phyloP scores from a whole-genome alignment of 441 rosid genomes.

The Erysimum cheiri region DNA sequence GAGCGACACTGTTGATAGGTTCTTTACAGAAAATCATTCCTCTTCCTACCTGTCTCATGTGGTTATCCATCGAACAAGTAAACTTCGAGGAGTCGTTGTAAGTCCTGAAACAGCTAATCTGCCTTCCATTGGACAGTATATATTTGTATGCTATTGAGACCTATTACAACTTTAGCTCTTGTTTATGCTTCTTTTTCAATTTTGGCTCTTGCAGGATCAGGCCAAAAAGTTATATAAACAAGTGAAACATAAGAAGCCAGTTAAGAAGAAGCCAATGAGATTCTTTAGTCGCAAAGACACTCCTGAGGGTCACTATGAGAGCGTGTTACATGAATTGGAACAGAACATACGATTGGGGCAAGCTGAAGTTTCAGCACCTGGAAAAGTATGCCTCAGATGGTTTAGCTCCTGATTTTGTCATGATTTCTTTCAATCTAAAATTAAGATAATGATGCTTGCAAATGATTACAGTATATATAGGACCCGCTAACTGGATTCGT shows the following conservation, averaged over 20 bases:
- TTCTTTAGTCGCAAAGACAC: slow-evolving; percentile 60
- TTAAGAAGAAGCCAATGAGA: slow-evolving; percentile 51
- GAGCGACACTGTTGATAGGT: slow-evolving; percentile 77
- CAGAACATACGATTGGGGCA: slow-evolving; percentile 70
- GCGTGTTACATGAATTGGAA: slow-evolving; percentile 67
- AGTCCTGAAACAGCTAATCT: slow-evolving; percentile 37
- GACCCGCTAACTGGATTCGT: neutral
- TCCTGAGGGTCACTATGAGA: slow-evolving; percentile 73
- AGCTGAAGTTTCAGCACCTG: slow-evolving; percentile 65
- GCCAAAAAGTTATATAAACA: slow-evolving; percentile 61
- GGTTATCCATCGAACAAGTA: slow-evolving; percentile 80
- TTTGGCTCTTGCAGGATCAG: slow-evolving; percentile 54
- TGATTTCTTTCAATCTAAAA: neutral
- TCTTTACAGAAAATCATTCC: slow-evolving; percentile 74
- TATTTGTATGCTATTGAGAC: slow-evolving; percentile 19
- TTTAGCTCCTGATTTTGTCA: slow-evolving; percentile 1
- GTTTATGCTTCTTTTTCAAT: slow-evolving; percentile 17
- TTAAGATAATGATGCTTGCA: neutral
- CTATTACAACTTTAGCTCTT: slow-evolving; percentile 13
- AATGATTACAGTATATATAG: neutral
- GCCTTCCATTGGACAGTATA: slow-evolving; percentile 15
- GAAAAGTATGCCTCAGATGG: slow-evolving; percentile 53
- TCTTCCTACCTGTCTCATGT: slow-evolving; percentile 79
- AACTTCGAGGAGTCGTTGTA: slow-evolving; percentile 72
- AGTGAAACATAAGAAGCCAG: slow-evolving; percentile 57